These are phyloP conservation scores for Metschnikowia colocasiae DNA, from an alignment of 805 yeast species.

Conservation along the genomic window DNA sequence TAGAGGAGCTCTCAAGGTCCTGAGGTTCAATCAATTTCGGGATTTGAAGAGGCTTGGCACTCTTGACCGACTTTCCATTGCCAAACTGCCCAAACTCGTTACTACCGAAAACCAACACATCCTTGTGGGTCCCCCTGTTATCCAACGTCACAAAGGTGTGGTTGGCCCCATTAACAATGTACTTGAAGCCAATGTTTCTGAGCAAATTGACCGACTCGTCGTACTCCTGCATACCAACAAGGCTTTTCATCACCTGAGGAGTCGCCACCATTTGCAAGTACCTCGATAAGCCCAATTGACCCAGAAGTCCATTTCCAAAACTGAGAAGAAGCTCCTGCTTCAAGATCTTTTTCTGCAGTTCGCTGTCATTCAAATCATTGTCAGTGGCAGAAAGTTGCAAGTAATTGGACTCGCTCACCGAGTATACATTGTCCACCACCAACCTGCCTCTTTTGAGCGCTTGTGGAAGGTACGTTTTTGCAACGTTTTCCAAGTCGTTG, in stretches of 20 bases:
- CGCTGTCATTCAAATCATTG: constrained; percentile 13
- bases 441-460: constrained; percentile 9
- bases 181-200: constrained; percentile 20
- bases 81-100: constrained; percentile 83
- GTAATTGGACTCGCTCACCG: constrained; percentile 60
- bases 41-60: constrained; percentile 48
- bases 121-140: constrained; percentile 43
- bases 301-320: constrained; percentile 82
- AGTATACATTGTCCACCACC: constrained; percentile 50
- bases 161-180: constrained; percentile 59
- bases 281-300: constrained; percentile 79
- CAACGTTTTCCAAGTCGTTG: constrained; percentile 35
- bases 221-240: constrained; percentile 18
- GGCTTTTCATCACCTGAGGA: constrained; percentile 51
- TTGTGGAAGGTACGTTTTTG: constrained; percentile 15
- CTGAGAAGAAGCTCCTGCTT: constrained; percentile 40
- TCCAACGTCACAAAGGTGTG: constrained; percentile 60
- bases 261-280: constrained; percentile 68
- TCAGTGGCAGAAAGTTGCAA: constrained; percentile 25
- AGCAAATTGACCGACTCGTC: constrained; percentile 9
- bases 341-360: background rate
- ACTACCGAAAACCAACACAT: constrained; percentile 78
- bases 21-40: constrained; percentile 60
- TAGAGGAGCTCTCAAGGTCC: constrained; percentile 24
- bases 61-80: constrained; percentile 66